Evolutionary conservation across 2,329 filamentous ascomycete species (phyloP).

Genomic region (Claviceps humidiphila): DNA sequence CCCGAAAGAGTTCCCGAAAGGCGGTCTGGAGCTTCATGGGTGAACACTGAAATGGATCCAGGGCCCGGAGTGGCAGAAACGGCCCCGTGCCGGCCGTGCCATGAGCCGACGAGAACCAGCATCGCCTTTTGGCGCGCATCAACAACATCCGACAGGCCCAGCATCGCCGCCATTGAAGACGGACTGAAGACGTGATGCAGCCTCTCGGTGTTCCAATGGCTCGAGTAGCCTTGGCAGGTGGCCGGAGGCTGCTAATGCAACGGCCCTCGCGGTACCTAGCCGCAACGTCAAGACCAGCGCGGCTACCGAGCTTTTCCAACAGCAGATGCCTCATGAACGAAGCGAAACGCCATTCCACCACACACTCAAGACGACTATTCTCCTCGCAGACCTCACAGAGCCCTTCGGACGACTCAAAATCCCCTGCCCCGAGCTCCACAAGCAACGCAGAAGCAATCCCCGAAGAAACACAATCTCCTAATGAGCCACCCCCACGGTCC

Average conservation of each 20-base stretch:
- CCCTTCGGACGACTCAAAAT: slow-evolving; percentile 9
- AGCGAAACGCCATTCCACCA: not conserved
- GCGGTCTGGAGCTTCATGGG: slow-evolving; percentile 6
- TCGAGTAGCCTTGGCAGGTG: slow-evolving; percentile 18
- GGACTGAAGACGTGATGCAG: slow-evolving; percentile 16
- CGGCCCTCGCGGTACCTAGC: not conserved
- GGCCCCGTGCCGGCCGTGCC: not conserved
- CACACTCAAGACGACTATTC: slow-evolving; percentile 11
- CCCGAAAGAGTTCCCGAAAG: not conserved
- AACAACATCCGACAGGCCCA: not conserved
- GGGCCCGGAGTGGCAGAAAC: slow-evolving; percentile 1
- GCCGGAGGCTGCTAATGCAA: slow-evolving; percentile 13
- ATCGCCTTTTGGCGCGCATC: not conserved
- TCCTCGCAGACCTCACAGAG: slow-evolving; percentile 11
- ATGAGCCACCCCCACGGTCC: not conserved
- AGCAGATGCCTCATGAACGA: slow-evolving; percentile 3
- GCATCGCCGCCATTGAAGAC: not conserved
- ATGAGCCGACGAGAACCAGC: not conserved
- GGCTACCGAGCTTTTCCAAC: not conserved
- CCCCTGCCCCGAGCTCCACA: not conserved
- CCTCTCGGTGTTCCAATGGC: slow-evolving; percentile 20
- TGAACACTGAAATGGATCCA: not conserved
- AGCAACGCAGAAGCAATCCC: not conserved
- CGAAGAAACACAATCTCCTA: slow-evolving; percentile 1
- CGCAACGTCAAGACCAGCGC: not conserved